Base-by-base conservation (phyloP, 345 rosid species). In the Populus euphratica region DNA sequence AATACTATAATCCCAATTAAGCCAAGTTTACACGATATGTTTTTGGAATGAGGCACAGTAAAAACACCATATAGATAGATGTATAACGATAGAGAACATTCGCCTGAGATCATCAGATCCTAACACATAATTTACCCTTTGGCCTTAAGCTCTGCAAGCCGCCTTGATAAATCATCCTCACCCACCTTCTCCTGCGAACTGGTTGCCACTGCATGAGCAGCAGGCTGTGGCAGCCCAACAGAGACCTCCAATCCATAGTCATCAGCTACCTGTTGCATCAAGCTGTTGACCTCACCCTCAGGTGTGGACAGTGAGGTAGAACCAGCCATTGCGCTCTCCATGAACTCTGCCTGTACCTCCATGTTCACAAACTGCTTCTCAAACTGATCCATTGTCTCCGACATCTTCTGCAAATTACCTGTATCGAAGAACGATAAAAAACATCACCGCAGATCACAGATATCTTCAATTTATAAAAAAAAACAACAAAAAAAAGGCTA, bases 201-300 rank as follows among this genome's bases (percentile, higher is more conserved):
- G 72, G 91, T 88, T n/a, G 98, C 78, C 25, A 96, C 83, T 23
- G 98, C 94, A 88, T 96, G 99, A 11, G 90, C 93, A 77, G 96
- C 96, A 6, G 99, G 92, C 80, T 96, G 99, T 21, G 98, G 99
- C 73, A 96, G 87, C 73, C 99, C 99, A 47, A 93, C 98, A 33
- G 99, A 96, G 69, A 96, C 98, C 88, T 96, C 94, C 82, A 96
- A 85, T 36, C 98, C 99, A 74, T 93, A 93, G 83, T 93, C 90
- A 85, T 96, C 99, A 43, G 99, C 99, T n/a, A 96, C 99, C 69
- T 96, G 99, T 76, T 96, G 99, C 99, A 96, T 96, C 88, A 96
- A 79, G 87, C 96, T 93, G 87, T 92, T 93, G 73, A 96, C 99
- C 79, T 96, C 99, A 31, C 98, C 99, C 83, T 96, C 99, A 2